These are phyloP conservation scores for Kuraishia borneana DNA, from an alignment of 805 yeast genomes.

Conservation along the genomic window DNA sequence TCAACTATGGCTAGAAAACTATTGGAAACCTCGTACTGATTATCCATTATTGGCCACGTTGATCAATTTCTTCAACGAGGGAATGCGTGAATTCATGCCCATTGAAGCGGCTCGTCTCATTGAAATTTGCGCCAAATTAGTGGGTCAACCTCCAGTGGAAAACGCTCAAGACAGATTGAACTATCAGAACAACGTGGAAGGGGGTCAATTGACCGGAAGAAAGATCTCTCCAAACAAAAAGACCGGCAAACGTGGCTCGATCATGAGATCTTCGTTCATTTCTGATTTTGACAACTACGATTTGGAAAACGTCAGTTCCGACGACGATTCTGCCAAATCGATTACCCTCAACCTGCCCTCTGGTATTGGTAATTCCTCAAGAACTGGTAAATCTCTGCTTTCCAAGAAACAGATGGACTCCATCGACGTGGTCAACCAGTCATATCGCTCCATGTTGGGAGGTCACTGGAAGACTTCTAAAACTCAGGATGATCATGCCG, in stretches of 20 bases:
- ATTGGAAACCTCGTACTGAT: constrained; percentile 66
- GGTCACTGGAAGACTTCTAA: constrained; percentile 26
- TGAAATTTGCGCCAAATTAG: constrained; percentile 50
- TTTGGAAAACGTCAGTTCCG: constrained; percentile 12
- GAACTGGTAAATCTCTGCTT: constrained; percentile 12
- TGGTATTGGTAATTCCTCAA: constrained; percentile 15
- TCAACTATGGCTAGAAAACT: constrained; percentile 82
- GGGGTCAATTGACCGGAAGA: constrained; percentile 42
- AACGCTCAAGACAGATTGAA: constrained; percentile 18
- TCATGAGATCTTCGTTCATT: constrained; percentile 14
- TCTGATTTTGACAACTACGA: constrained; percentile 22
- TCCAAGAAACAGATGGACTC: constrained; percentile 26
- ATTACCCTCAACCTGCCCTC: constrained; percentile 12
- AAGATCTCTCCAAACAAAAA: constrained; percentile 24
- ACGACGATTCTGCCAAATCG: constrained; percentile 4
- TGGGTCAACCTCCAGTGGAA: constrained; percentile 42
- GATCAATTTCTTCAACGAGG: constrained; percentile 73
- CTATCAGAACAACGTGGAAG: constrained; percentile 21
- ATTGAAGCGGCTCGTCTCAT: constrained; percentile 52
- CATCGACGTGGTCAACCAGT: constrained; percentile 37
- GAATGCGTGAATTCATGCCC: constrained; percentile 48
- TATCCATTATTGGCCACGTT: constrained; percentile 53
- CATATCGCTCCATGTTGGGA: constrained; percentile 42
- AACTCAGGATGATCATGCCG: constrained; percentile 12
- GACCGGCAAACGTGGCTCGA: constrained; percentile 13